phyloP scores from a whole-genome alignment of 2,329 filamentous ascomycete genomes.

The Paraconiothyrium sp. region DNA sequence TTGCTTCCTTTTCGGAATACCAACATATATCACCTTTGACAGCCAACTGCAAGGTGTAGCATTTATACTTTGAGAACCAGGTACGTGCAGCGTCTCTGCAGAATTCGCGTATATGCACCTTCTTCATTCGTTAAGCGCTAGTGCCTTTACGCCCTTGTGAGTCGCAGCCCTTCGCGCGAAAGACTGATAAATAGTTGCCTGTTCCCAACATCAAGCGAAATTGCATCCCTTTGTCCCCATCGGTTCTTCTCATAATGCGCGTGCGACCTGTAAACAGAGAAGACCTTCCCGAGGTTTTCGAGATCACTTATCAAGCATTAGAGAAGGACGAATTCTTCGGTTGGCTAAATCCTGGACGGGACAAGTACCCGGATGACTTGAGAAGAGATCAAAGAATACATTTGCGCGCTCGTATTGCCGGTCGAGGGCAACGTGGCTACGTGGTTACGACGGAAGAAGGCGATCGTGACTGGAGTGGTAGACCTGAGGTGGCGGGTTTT shows the following conservation, averaged over 20 bases:
- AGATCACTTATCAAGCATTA: constrained; percentile 25
- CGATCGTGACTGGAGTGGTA: constrained; percentile 27
- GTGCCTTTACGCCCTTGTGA: neutral
- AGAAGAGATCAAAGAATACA: constrained; percentile 24
- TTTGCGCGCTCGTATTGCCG: constrained; percentile 26
- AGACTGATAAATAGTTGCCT: neutral
- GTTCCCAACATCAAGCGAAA: neutral
- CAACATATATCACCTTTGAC: too few species aligned
- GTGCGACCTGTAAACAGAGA: constrained; percentile 25
- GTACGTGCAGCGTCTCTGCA: too few species aligned
- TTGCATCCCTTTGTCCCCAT: neutral
- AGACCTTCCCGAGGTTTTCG: constrained; percentile 24
- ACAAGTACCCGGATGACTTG: constrained; percentile 30
- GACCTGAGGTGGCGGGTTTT: constrained; percentile 25
- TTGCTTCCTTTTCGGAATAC: neutral
- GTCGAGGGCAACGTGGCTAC: constrained; percentile 26
- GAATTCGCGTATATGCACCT: neutral
- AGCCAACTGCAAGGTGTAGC: too few species aligned
- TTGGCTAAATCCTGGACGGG: constrained; percentile 27
- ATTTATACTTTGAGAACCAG: too few species aligned
- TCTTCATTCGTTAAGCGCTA: neutral
- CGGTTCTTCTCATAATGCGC: constrained; percentile 20
- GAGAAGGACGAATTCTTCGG: constrained; percentile 29
- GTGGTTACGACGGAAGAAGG: constrained; percentile 28
- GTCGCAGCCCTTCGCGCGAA: neutral